A percentile compares a stretch with the other conserved stretches of the same genome.
phyloP scores from a whole-genome alignment of 805 yeast genomes.

The Cyberlindnera saturnus region DNA sequence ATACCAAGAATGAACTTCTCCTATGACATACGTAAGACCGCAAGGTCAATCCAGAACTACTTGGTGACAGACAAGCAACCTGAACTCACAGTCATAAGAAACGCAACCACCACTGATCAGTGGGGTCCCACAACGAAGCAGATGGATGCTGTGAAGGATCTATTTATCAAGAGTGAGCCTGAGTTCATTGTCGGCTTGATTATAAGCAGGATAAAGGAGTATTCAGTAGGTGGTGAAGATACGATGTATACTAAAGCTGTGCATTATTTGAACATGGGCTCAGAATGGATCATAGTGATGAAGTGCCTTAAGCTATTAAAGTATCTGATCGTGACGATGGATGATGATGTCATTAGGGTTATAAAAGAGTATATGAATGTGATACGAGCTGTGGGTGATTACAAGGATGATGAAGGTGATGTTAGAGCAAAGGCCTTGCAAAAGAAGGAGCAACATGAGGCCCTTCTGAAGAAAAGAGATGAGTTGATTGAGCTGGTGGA shows the following conservation, averaged over 20 bases:
- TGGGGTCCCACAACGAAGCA: slow-evolving; percentile 49
- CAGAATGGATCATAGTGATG: slow-evolving; percentile 34
- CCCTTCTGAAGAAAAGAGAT: slow-evolving; percentile 2
- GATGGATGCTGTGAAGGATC: slow-evolving; percentile 26
- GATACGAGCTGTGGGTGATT: neutral
- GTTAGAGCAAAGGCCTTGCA: slow-evolving; percentile 4
- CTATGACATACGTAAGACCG: slow-evolving; percentile 34
- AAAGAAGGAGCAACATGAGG: slow-evolving; percentile 7
- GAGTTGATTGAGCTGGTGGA: slow-evolving; percentile 3
- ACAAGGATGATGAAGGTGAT: slow-evolving; percentile 1
- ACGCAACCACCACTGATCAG: slow-evolving; percentile 39
- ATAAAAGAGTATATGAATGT: neutral
- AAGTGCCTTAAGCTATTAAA: slow-evolving; percentile 32
- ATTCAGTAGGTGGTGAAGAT: neutral
- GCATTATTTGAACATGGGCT: slow-evolving; percentile 34
- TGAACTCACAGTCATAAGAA: slow-evolving; percentile 31
- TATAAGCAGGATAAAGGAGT: slow-evolving; percentile 24
- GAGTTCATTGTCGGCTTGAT: slow-evolving; percentile 25
- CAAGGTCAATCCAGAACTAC: slow-evolving; percentile 33
- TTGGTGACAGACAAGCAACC: slow-evolving; percentile 30
- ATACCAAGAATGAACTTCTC: slow-evolving; percentile 20
- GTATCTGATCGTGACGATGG: slow-evolving; percentile 22
- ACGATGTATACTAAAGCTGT: slow-evolving; percentile 8
- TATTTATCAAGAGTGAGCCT: slow-evolving; percentile 8
- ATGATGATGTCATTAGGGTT: slow-evolving; percentile 5